These are phyloP conservation scores for Maudiozyma saulgeensis DNA, from an alignment of 805 yeast genomes.

Conservation along the genomic window DNA sequence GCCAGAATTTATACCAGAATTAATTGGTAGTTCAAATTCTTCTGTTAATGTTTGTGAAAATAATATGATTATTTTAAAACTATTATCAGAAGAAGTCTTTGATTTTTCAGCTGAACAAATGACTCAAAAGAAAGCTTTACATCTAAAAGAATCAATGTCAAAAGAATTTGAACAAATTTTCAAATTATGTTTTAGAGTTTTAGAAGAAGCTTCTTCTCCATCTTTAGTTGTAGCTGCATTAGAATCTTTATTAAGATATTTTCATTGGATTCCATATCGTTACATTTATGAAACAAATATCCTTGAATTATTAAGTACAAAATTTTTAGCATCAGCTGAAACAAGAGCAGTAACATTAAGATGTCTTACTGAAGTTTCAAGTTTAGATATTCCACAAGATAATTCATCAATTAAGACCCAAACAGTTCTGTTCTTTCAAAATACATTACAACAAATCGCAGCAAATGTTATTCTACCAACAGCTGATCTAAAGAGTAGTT, in stretches of 20 bases:
- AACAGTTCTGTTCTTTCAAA: constrained; percentile 60
- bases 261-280: constrained; percentile 90
- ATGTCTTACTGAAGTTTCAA: constrained; percentile 86
- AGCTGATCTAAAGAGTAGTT: constrained; percentile 62
- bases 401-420: constrained; percentile 35
- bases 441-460: constrained; percentile 61
- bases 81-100: constrained; percentile 90
- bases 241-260: constrained; percentile 69
- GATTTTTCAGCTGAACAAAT: constrained; percentile 92
- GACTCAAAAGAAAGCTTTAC: constrained; percentile 89
- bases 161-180: constrained; percentile 90
- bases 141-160: constrained; percentile 73
- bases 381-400: constrained; percentile 47
- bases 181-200: constrained; percentile 84
- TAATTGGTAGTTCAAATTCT: constrained; percentile 73
- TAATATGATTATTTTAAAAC: constrained; percentile 84
- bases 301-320: constrained; percentile 58
- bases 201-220: constrained; percentile 81
- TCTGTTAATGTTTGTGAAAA: constrained; percentile 93
- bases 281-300: constrained; percentile 84
- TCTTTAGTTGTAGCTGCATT: constrained; percentile 78
- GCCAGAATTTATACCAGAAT: constrained; percentile 95
- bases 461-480: constrained; percentile 58
- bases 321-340: constrained; percentile 68
- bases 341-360: constrained; percentile 80